Base-by-base conservation (phyloP, 176 grass and related monocot genomes). In the Musa beccarii region DNA sequence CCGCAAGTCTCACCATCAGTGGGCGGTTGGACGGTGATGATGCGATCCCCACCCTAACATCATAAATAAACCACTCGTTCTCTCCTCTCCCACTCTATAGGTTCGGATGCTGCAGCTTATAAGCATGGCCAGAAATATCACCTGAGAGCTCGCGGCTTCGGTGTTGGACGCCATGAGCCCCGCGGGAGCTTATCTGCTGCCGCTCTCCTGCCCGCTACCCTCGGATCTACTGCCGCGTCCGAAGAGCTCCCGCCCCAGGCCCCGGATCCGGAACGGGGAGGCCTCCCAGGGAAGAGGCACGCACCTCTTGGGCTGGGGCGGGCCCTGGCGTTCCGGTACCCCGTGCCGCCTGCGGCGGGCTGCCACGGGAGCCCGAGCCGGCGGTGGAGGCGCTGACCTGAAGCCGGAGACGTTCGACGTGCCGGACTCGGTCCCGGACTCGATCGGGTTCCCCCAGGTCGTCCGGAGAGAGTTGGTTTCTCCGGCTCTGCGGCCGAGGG, bases 161-260 rank as follows among this genome's bases (percentile, higher is more conserved):
- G 65, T 43, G 25, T 68, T 68, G 25, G 25, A 29, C 65, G 65
- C 75, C 29, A 83, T 83, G 81, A 21, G 20, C 53, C 8, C 72
- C 17, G 26, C 72, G 49, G 81, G 73, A 69, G 63, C 64, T 19
- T 78, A 66, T 63, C 68, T 78, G 67, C 81, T 83, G 20, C 81
- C 81, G 10, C 81, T 83, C 19, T 72, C 66, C 57, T 78, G 9
- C 9, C 51, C 51, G 61, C 61, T 43, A 23, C 9, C 10, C 22
- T 65, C 43, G 63, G 1, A 11, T 25, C 57, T 52, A 9, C 51
- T 49, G 19, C 59, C 63, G 14, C 61, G 11, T 1, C 23, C 62
- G 10, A 54, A 25, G 5, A 43, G 62, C 75, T 20, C 67, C 21
- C 15, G 12, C 53, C 14, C 20, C 68, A 59, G 63, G 13, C 19